A percentile compares a stretch with the other conserved stretches of the same genome.
Evolutionary conservation across 176 grass and related monocot genomes (phyloP).

Genomic region (Secale cereale): DNA sequence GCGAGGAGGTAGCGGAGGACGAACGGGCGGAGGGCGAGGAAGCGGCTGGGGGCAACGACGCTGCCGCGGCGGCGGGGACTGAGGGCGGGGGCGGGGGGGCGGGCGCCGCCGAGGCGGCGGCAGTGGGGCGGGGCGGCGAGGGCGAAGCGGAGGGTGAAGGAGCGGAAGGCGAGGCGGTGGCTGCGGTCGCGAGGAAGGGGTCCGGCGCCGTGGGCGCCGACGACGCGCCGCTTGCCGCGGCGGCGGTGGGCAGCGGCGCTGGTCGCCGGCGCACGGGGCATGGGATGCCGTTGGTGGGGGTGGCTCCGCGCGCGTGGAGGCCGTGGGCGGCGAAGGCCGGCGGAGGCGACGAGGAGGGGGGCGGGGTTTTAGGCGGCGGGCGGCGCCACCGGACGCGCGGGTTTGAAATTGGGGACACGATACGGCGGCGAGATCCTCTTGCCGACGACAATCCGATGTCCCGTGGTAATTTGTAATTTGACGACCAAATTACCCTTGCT

Average conservation of each 20-base stretch:
- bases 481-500: not conserved
- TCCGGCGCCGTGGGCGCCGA: not conserved
- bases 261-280: not conserved
- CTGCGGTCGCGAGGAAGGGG: not conserved
- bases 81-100: not conserved
- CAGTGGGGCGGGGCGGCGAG: not conserved
- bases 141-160: not conserved
- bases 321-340: not conserved
- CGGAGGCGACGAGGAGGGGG: not conserved
- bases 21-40: constrained; percentile 26
- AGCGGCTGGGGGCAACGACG: not conserved
- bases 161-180: not conserved
- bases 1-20: constrained; percentile 23
- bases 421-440: not conserved
- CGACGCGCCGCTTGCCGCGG: not conserved
- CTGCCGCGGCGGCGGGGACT: not conserved
- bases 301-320: not conserved
- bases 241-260: not conserved
- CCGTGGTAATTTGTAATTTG: not conserved
- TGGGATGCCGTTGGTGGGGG: not conserved
- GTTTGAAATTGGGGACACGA: not conserved
- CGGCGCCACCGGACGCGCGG: not conserved
- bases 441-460: not conserved
- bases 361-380: not conserved
- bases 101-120: not conserved